Conservation (phyloP, 2,329 filamentous ascomycete species). For the Pyricularia sp. region DNA sequence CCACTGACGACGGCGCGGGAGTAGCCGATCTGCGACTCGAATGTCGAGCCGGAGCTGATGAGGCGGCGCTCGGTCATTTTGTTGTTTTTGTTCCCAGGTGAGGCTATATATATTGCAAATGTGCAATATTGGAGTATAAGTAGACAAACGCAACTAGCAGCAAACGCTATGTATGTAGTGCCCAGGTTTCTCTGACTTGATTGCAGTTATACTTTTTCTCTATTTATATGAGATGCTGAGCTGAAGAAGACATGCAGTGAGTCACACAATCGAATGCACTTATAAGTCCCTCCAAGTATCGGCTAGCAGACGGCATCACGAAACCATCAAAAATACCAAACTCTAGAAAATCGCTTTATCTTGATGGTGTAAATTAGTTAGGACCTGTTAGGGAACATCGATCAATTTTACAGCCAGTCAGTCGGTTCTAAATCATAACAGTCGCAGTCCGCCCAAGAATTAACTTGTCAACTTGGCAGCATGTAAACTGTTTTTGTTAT, state of each 20-base stretch:
- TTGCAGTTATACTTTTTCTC: too few species aligned
- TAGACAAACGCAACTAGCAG: background rate
- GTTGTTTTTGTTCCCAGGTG: background rate
- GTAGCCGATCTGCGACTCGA: constrained; percentile 44
- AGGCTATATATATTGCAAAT: background rate
- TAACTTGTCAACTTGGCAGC: background rate
- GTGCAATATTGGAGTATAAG: background rate
- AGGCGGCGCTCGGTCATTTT: constrained; percentile 9
- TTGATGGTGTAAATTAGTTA: background rate
- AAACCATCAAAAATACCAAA: background rate
- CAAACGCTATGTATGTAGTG: too few species aligned
- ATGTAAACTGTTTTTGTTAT: background rate
- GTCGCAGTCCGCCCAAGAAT: background rate
- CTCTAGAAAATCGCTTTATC: background rate
- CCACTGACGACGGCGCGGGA: constrained; percentile 42
- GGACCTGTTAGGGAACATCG: background rate
- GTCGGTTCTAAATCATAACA: background rate
- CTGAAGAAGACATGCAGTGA: background rate
- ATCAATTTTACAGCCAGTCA: background rate
- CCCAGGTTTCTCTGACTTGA: too few species aligned
- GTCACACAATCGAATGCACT: background rate
- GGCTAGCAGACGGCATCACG: background rate
- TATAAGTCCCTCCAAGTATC: too few species aligned
- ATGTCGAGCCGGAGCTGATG: constrained; percentile 40
- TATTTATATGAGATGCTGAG: background rate